phyloP scores from a whole-genome alignment of 2,329 filamentous ascomycete genomes.

The Myriosclerotinia scirpicola region DNA sequence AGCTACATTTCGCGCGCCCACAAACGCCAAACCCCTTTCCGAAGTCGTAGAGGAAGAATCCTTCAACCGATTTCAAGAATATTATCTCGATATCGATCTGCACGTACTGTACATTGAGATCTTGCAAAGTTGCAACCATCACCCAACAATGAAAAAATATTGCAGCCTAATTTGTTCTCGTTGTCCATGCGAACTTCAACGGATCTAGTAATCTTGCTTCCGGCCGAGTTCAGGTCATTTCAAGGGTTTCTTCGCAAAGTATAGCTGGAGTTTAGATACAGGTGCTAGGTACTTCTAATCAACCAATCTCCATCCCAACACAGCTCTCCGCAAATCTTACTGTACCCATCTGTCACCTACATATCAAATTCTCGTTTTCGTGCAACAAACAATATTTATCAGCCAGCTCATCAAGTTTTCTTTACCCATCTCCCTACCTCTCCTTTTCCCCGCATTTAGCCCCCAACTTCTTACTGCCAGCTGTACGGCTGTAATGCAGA shows the following conservation, averaged over 20 bases:
- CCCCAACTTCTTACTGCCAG: slow-evolving; percentile 14
- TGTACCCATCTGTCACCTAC: background rate
- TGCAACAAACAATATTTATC: slow-evolving; percentile 3
- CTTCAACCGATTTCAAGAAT: background rate
- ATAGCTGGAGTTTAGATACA: slow-evolving; percentile 17
- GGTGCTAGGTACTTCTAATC: slow-evolving; percentile 3
- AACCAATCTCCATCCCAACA: slow-evolving; percentile 19
- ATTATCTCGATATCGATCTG: slow-evolving; percentile 2
- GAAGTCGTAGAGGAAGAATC: slow-evolving; percentile 23
- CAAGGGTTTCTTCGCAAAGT: slow-evolving; percentile 2
- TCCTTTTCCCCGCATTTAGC: slow-evolving; percentile 22
- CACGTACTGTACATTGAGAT: background rate
- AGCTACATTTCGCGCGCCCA: slow-evolving; percentile 4
- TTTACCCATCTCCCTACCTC: slow-evolving; percentile 10
- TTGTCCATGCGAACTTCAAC: background rate
- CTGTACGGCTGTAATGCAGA: slow-evolving; percentile 12
- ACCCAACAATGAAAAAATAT: background rate
- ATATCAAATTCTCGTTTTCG: slow-evolving; percentile 6
- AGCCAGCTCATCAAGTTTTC: slow-evolving; percentile 18
- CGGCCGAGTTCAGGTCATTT: slow-evolving; percentile 7
- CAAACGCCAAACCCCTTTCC: slow-evolving; percentile 14
- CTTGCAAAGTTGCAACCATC: slow-evolving; percentile 24
- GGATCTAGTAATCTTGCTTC: slow-evolving; percentile 10
- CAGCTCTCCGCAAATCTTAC: slow-evolving; percentile 20
- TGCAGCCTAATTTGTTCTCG: slow-evolving; percentile 19